Base-by-base conservation (phyloP, 805 yeast genomes). In the Naumovozyma baii region DNA sequence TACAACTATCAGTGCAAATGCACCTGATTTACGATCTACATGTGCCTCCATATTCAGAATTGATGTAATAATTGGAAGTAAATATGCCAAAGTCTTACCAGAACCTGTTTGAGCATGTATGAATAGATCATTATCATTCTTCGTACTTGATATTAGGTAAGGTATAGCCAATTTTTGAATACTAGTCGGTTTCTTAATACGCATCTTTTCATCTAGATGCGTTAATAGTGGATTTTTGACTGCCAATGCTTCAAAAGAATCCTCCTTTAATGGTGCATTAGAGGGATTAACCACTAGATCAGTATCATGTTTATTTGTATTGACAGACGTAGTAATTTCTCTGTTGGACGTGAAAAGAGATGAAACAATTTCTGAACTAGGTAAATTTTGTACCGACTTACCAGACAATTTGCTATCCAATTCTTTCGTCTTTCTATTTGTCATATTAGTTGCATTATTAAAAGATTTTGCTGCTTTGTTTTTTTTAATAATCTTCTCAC, bases 31-130 rank as follows among this genome's bases (percentile, higher is more conserved):
- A 49, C 97, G 72, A 33, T 53, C 61, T 3, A 70, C 56, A 28
- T 59, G 64, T 7, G 63, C 63, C 29, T 65, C 55, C 51, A 76
- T 75, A 20, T 68, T 62, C 75, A 86, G 74, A 33, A 92, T 67
- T 43, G 76, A 72, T 47, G 83, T 78, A 46, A 90, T 61, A 16
- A 94, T 79, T 1, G 98, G 99, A 30, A 94, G 64, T 3, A 81
- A 66, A 57, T 83, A 94, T 0, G 97, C 80, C 40, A 92, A 63
- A 0, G 99, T 92, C 61, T 92, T 92, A 61, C 99, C 99, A 0
- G 97, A 88, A 39, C 99, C 99, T 0, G 99, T 92, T 62, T 94
- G 96, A 0, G 99, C 96, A 55, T 87, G 94, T 35, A 92, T 83
- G 49, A 92, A 83, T 40, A 87, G 64, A 61, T 92, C 98, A 25